A percentile compares a stretch with the other conserved stretches of the same genome.
These are phyloP conservation scores for Penicillium sp. DNA, from an alignment of 2,329 filamentous ascomycete genomes.

Conservation along the genomic window DNA sequence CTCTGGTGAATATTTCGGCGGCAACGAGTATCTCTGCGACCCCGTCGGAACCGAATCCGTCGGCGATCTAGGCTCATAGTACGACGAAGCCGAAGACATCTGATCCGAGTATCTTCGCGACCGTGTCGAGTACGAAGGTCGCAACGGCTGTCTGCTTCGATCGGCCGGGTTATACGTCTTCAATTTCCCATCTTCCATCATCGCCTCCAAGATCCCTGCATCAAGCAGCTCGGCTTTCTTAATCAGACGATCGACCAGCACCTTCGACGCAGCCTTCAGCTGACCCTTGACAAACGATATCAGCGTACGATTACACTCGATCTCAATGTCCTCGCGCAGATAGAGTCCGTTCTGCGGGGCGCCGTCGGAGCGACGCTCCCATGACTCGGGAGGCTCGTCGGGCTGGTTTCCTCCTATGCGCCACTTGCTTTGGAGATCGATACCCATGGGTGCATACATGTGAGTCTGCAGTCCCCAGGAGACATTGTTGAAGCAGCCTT, in stretches of 20 bases:
- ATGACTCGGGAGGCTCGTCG: conserved; percentile 65
- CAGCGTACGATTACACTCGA: conserved; percentile 78
- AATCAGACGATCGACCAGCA: conserved; percentile 66
- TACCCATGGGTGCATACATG: conserved; percentile 76
- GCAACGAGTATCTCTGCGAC: background rate
- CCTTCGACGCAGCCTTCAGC: conserved; percentile 71
- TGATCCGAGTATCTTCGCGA: background rate
- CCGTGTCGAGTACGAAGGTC: background rate
- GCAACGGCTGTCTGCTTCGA: conserved; percentile 5
- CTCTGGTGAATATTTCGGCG: conserved; percentile 1
- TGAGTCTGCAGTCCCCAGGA: conserved; percentile 76
- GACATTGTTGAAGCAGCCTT: conserved; percentile 76
- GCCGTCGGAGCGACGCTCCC: conserved; percentile 64
- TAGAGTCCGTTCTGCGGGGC: conserved; percentile 71
- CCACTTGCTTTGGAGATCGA: conserved; percentile 80
- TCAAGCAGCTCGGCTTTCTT: conserved; percentile 50
- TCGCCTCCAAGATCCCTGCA: conserved; percentile 21
- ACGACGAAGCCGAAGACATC: background rate
- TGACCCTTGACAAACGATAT: conserved; percentile 78
- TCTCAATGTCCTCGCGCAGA: conserved; percentile 80
- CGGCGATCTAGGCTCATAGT: conserved; percentile 3
- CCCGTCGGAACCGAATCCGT: conserved; percentile 2
- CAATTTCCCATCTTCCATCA: conserved; percentile 21
- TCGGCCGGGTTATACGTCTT: conserved; percentile 23
- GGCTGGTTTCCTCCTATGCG: conserved; percentile 70